Evolutionary conservation across 2,329 filamentous ascomycete genomes (phyloP).

Genomic region (Pestalotiopsis sp.): DNA sequence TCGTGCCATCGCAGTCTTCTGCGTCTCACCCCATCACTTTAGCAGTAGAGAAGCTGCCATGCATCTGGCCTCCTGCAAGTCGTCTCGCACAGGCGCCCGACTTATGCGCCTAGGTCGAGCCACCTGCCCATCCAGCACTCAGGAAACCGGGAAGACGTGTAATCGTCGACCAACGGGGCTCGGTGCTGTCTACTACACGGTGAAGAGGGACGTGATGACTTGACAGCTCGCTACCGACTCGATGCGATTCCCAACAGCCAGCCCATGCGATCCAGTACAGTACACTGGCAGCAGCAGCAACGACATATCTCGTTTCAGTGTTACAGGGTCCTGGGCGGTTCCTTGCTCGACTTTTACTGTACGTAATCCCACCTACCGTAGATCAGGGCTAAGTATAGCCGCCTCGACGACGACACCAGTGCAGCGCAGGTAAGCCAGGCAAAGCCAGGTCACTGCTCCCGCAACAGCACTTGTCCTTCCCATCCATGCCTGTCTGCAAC

Average conservation of each 20-base stretch:
- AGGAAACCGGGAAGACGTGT: not conserved
- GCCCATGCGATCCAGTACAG: not conserved
- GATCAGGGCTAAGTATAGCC: too few species aligned
- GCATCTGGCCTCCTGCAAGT: slow-evolving; percentile 5
- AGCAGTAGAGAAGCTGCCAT: not conserved
- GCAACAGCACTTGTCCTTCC: too few species aligned
- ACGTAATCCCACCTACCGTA: not conserved
- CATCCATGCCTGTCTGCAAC: too few species aligned
- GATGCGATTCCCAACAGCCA: not conserved
- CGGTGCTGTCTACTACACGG: not conserved
- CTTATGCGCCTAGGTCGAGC: not conserved
- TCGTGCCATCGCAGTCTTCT: not conserved
- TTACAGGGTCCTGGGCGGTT: not conserved
- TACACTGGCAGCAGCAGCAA: not conserved
- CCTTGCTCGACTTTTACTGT: not conserved
- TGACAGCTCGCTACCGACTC: not conserved
- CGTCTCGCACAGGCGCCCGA: not conserved
- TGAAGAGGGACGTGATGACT: not conserved
- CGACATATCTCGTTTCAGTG: not conserved
- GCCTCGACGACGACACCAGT: too few species aligned
- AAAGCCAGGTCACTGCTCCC: too few species aligned
- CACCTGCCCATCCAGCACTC: slow-evolving; percentile 1
- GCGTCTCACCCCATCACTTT: not conserved
- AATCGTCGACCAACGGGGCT: not conserved
- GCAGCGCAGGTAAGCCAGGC: too few species aligned